These are phyloP conservation scores for Blastobotrys aristatus DNA, from an alignment of 1,139 yeast genomes.

Conservation along the genomic window DNA sequence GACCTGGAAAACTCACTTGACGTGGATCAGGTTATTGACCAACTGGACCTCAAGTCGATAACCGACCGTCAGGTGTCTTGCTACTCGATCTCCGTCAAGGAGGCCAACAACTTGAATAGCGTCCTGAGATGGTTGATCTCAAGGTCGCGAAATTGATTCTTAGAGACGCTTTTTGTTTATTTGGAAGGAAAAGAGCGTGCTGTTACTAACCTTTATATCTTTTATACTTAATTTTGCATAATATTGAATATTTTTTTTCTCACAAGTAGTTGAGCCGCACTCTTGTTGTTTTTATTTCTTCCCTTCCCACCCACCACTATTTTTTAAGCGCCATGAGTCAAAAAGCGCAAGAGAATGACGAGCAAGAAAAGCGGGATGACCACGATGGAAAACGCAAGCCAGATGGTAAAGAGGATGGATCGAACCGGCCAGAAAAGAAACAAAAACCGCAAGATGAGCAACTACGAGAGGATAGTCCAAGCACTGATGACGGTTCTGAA, in stretches of 20 bases:
- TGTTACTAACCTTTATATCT: too few species aligned
- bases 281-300: too few species aligned
- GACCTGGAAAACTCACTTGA: slow-evolving; percentile 33
- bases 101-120: slow-evolving; percentile 34
- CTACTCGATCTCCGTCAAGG: slow-evolving; percentile 39
- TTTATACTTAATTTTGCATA: neutral
- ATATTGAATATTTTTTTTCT: neutral
- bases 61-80: slow-evolving; percentile 36
- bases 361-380: neutral
- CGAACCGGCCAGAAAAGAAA: too few species aligned
- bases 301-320: too few species aligned
- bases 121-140: slow-evolving; percentile 37
- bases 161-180: too few species aligned
- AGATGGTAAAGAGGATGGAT: too few species aligned
- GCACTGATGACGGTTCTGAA: too few species aligned
- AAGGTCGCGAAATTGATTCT: too few species aligned
- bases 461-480: too few species aligned
- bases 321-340: neutral
- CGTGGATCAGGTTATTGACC: slow-evolving; percentile 35
- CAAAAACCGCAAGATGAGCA: too few species aligned
- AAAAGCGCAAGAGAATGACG: neutral
- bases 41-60: slow-evolving; percentile 32
- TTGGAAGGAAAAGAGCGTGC: too few species aligned
- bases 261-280: neutral
- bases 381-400: too few species aligned